A percentile compares a stretch with the other conserved stretches of the same genome.
These are phyloP conservation scores for Daldinia sp. DNA, from an alignment of 2,329 filamentous ascomycete species.

Conservation along the genomic window DNA sequence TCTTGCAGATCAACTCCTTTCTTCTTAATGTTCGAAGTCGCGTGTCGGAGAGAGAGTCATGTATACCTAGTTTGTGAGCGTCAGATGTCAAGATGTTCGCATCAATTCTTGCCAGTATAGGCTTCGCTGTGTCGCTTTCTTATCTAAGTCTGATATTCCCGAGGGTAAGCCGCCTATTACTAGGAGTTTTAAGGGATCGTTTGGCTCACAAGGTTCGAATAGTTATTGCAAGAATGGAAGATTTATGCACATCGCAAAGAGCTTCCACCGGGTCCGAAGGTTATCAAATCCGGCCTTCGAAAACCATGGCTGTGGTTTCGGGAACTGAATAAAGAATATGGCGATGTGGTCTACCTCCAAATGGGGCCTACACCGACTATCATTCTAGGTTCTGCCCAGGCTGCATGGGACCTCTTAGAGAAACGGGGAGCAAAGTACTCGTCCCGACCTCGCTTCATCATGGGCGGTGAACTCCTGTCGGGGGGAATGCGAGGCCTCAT, in stretches of 20 bases:
- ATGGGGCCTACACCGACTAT: constrained; percentile 58
- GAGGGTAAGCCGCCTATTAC: constrained; percentile 39
- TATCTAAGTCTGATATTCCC: constrained; percentile 49
- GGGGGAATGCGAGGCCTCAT: constrained; percentile 58
- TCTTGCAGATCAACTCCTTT: constrained; percentile 9
- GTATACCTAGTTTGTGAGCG: neutral
- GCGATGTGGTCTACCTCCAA: constrained; percentile 59
- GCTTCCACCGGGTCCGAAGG: constrained; percentile 56
- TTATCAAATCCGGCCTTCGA: constrained; percentile 53
- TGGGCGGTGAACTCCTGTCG: constrained; percentile 59
- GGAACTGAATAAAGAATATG: constrained; percentile 54
- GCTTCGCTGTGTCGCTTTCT: constrained; percentile 37
- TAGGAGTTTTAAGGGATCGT: neutral
- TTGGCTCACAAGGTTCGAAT: constrained; percentile 11
- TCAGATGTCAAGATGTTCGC: constrained; percentile 33
- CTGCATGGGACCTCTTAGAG: constrained; percentile 60
- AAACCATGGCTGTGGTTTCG: constrained; percentile 60
- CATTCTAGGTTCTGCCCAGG: constrained; percentile 57
- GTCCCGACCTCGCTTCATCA: constrained; percentile 60
- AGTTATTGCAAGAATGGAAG: constrained; percentile 56
- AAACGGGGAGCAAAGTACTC: constrained; percentile 59
- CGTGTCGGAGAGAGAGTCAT: neutral
- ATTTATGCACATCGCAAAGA: constrained; percentile 55
- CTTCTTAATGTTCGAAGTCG: neutral
- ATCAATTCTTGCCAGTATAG: constrained; percentile 38